A percentile compares a stretch with the other conserved stretches of the same genome.
phyloP scores from a whole-genome alignment of 2,329 filamentous ascomycete species.

The Colletotrichum cuscutae region DNA sequence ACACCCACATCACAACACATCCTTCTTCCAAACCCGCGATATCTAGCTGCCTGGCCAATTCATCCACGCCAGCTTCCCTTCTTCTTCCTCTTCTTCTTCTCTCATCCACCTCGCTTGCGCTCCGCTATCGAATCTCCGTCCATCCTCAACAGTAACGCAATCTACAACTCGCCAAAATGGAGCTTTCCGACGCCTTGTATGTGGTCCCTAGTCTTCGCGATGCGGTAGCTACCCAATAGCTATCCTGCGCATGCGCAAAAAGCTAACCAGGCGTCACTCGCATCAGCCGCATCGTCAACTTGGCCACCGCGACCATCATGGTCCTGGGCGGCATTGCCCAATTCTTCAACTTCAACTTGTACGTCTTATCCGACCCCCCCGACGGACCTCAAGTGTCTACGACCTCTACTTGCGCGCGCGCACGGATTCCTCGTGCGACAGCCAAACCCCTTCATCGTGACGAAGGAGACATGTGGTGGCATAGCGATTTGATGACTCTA shows the following conservation, averaged over 20 bases:
- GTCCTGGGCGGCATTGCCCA: slow-evolving; percentile 83
- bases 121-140: neutral
- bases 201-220: slow-evolving; percentile 46
- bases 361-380: slow-evolving; percentile 48
- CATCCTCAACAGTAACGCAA: neutral
- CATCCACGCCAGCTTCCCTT: slow-evolving; percentile 31
- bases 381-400: slow-evolving; percentile 15
- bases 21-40: slow-evolving; percentile 18
- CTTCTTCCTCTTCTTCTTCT: neutral
- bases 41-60: slow-evolving; percentile 27
- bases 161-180: slow-evolving; percentile 67
- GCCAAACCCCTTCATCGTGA: neutral
- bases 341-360: slow-evolving; percentile 72
- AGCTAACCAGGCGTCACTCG: slow-evolving; percentile 46
- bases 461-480: neutral
- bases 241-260: slow-evolving; percentile 12
- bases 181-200: slow-evolving; percentile 93
- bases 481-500: neutral
- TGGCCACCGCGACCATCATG: slow-evolving; percentile 88
- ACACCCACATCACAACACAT: slow-evolving; percentile 16
- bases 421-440: slow-evolving; percentile 21
- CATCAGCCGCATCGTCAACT: slow-evolving; percentile 89
- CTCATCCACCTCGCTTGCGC: neutral
- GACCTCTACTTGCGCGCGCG: slow-evolving; percentile 3
- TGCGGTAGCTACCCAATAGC: slow-evolving; percentile 5